Evolutionary conservation across 257 asterid species (phyloP), one percentile per base, ranked within the genome.

Genomic region (Solanum arcanum): DNA sequence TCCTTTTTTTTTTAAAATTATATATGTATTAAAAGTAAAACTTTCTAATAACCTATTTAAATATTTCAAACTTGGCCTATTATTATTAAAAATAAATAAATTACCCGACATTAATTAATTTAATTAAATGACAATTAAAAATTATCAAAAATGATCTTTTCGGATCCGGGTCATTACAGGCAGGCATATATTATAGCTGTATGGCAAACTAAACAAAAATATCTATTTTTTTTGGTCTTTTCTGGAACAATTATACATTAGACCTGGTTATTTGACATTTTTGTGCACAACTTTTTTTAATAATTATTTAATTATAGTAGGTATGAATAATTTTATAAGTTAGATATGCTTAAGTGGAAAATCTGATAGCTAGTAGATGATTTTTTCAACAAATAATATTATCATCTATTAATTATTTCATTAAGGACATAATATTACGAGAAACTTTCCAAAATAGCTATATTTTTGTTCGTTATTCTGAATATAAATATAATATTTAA

Each of bases 161-260:
- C n/a, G n/a, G n/a, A n/a, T n/a, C n/a, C n/a, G n/a, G n/a, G n/a
- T n/a, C n/a, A n/a, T n/a, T n/a, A n/a, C n/a, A n/a, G 81, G 81
- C 49, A 5, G 49, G 11, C 86, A 88, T 89, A 89, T 73, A 8
- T 52, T 35, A 89, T 92, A 93, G 94, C 92, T 91, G 92, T 86
- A 86, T 44, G 47, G 86, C 89, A 89, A 83, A 89, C 62, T 13
- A 49, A 78, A 25, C 7, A 7, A 21, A 86, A 86, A 88, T 82
- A 74, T 37, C 39, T 83, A 59, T 15, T 21, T 21, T 59, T 33
- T 72, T 72, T 72, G 5, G 56, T 5, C 13, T 13, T 87, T 33
- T 16, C 14, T 29, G 29, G 3, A n/a, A 20, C 27, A 18, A 25
- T 52, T 82, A 35, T 10, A 62, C 11, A 62, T 85, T 69, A 44